Base-by-base conservation (phyloP, 129 eudicot genomes). In the Lactuca sativa region DNA sequence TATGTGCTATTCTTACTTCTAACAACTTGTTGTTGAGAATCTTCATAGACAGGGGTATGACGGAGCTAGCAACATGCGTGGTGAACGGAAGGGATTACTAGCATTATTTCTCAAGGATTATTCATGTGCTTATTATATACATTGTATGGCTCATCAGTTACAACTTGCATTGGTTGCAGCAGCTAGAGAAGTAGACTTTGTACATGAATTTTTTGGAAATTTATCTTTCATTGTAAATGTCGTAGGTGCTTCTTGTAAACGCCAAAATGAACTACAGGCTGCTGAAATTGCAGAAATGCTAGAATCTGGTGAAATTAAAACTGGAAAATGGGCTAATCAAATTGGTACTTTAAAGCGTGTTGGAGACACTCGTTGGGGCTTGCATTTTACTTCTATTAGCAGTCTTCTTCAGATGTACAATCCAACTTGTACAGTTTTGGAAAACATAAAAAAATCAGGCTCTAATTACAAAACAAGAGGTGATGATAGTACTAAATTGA, bases 21-120 rank as follows among this genome's bases (percentile, higher is more conserved):
- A 7, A 60, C 33, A 30, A 30, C 17, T 60, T 32, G 17, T 2
- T 31, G 40, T 31, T 13, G 25, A 33, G 21, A 60, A 33, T 60
- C 31, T 60, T 32, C 17, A 3, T 13, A 44, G 47, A 31, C 41
- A 60, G 0, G 18, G 44, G 11, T 60, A 60, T 14, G 66, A 60
- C 2, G 9, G 66, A 36, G 18, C 66, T 2, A 60, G 44, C 66
- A 60, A 60, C 13, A 60, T 60, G 44, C 3, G 66, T 7, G 18
- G 66, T 60, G 47, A 31, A 31, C 11, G 21, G 17, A 33, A 33
- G 15, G 66, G 66, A 36, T 60, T 60, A 36, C 66, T 33, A 31
- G 18, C 47, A 60, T 60, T 60, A 15, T 60, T 60, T 60, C 66
- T 25, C 0, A 36, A 60, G 25, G 66, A 30, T 59, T 4, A 34